phyloP scores from a whole-genome alignment of 176 grass and related monocot genomes.

The Oryza coarctata region DNA sequence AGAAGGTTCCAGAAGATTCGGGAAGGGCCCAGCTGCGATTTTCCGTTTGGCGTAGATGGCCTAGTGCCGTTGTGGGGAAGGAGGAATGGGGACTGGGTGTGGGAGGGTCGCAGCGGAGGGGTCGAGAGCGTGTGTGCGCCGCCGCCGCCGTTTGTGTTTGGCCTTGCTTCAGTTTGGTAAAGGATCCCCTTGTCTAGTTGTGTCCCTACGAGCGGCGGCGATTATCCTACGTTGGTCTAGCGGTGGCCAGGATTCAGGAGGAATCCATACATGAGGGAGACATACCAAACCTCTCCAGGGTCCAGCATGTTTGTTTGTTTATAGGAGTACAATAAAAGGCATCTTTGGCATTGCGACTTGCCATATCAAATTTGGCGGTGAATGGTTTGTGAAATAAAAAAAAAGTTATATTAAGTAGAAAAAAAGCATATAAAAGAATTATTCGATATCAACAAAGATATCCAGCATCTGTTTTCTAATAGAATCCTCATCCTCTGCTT shows the following conservation, averaged over 20 bases:
- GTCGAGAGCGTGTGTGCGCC: background rate
- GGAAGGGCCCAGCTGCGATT: constrained; percentile 1
- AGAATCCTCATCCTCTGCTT: no score
- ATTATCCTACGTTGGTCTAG: background rate
- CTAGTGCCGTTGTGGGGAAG: background rate
- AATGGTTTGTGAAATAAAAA: no score
- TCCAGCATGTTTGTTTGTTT: background rate
- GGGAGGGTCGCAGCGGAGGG: no score
- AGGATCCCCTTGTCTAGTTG: background rate
- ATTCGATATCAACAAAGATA: no score
- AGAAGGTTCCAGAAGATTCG: constrained; percentile 41
- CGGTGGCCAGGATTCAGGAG: no score
- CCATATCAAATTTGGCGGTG: no score
- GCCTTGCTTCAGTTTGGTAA: background rate
- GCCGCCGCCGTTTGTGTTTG: background rate
- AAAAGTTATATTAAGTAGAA: no score
- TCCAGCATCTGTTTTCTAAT: no score
- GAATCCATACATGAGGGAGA: background rate
- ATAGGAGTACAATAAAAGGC: background rate
- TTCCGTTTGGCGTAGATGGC: background rate
- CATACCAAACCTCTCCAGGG: background rate
- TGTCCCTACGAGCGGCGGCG: no score
- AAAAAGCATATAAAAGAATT: no score
- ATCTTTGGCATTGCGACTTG: background rate
- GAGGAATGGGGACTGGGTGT: background rate